These are phyloP conservation scores for Lindgomyces ingoldianus DNA, from an alignment of 495 filamentous ascomycete genomes.

Conservation along the genomic window DNA sequence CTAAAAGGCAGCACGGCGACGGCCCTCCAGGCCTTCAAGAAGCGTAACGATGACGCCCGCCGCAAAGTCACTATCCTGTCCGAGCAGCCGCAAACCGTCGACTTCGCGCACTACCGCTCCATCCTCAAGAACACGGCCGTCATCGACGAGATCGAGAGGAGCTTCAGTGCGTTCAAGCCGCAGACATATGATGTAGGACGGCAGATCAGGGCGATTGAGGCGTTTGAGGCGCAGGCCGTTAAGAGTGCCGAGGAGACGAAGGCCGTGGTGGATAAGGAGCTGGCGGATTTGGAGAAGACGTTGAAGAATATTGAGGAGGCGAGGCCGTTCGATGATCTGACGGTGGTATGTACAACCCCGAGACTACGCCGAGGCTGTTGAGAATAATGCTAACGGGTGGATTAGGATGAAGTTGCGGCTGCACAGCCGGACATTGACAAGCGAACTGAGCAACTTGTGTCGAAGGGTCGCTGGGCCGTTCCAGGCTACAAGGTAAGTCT, in stretches of 20 bases:
- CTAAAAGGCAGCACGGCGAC: constrained; percentile 91
- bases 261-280: constrained; percentile 87
- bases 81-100: constrained; percentile 77
- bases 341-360: constrained; percentile 72
- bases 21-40: constrained; percentile 94
- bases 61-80: constrained; percentile 80
- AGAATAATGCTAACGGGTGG: constrained; percentile 35
- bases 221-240: constrained; percentile 94
- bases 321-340: constrained; percentile 94
- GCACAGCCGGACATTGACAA: constrained; percentile 95
- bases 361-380: no score
- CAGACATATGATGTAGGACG: constrained; percentile 82
- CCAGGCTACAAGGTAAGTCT: constrained; percentile 92
- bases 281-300: constrained; percentile 88
- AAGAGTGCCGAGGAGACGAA: constrained; percentile 97
- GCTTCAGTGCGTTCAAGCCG: constrained; percentile 86
- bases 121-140: constrained; percentile 91
- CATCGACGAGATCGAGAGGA: constrained; percentile 94
- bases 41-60: constrained; percentile 98
- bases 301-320: constrained; percentile 96
- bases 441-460: constrained; percentile 86
- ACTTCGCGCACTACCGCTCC: constrained; percentile 90
- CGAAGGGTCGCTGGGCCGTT: constrained; percentile 95
- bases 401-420: constrained; percentile 87
- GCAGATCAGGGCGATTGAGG: constrained; percentile 96